Conservation (phyloP, 495 filamentous ascomycete genomes). For the Daldinia decipiens region DNA sequence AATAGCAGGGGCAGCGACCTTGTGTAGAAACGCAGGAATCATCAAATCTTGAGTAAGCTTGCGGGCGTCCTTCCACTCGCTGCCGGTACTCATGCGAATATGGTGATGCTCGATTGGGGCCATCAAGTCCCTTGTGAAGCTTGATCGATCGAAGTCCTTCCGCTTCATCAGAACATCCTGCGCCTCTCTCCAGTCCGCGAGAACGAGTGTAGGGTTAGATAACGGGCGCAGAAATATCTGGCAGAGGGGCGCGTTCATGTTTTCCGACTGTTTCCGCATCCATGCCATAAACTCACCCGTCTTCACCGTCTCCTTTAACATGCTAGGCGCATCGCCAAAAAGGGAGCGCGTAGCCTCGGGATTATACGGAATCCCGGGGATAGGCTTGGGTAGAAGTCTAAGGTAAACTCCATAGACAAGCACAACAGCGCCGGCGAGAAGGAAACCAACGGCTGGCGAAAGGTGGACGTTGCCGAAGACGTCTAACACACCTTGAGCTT, state of each 20-base stretch:
- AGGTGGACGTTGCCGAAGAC: background rate
- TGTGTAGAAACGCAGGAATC: constrained; percentile 3
- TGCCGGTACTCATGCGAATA: constrained; percentile 1
- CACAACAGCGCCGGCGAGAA: background rate
- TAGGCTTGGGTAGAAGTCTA: constrained; percentile 41
- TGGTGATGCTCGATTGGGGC: constrained; percentile 5
- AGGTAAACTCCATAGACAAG: constrained; percentile 16
- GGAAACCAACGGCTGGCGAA: background rate
- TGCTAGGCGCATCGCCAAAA: constrained; percentile 46
- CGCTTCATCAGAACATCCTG: constrained; percentile 51
- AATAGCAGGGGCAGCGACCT: background rate
- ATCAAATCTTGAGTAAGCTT: constrained; percentile 11
- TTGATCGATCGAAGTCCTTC: constrained; percentile 49
- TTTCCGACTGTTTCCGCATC: constrained; percentile 19
- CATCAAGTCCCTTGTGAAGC: background rate
- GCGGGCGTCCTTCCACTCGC: constrained; percentile 6
- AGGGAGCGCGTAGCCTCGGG: constrained; percentile 34
- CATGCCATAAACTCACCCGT: constrained; percentile 36
- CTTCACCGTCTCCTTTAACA: constrained; percentile 27
- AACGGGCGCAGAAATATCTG: constrained; percentile 54
- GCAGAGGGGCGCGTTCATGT: constrained; percentile 50
- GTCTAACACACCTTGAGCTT: background rate
- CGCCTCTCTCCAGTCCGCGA: constrained; percentile 50
- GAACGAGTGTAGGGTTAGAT: constrained; percentile 45
- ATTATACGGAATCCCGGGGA: constrained; percentile 52